Percentiles rank a stretch among this genome's conserved stretches.
phyloP scores from a whole-genome alignment of 148 eudicot genomes.

The Amaranthus hypochondriacus region DNA sequence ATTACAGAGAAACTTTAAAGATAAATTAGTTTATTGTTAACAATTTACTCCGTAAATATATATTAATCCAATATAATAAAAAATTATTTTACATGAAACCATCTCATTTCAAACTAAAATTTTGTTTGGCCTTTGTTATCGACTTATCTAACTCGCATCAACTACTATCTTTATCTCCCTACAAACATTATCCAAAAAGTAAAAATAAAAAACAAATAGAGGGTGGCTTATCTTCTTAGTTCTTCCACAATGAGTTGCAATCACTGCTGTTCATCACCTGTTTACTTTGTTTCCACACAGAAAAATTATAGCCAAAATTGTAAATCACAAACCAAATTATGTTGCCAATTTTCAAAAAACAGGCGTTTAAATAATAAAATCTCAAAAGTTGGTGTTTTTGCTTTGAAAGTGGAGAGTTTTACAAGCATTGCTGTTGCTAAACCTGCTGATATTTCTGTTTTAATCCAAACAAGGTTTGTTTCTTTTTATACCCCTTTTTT shows the following conservation, averaged over 20 bases:
- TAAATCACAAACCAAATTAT: background rate
- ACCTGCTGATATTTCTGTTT: conserved; percentile 18
- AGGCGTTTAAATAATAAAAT: background rate
- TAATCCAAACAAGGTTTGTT: conserved; percentile 17
- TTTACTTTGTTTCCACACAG: background rate
- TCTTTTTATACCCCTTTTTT: background rate
- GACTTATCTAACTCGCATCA: background rate
- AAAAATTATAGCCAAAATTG: background rate
- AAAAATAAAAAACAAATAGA: conserved; percentile 2
- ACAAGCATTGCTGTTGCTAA: conserved; percentile 23
- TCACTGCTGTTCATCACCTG: conserved; percentile 15
- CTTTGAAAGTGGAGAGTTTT: conserved; percentile 16
- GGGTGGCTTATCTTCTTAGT: background rate
- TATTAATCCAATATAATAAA: too few species aligned
- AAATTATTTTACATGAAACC: too few species aligned
- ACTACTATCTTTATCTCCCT: background rate
- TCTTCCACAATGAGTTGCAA: conserved; percentile 20
- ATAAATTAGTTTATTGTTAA: too few species aligned
- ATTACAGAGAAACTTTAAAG: too few species aligned
- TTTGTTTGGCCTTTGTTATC: background rate
- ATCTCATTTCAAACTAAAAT: too few species aligned
- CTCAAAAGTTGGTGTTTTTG: background rate
- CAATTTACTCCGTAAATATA: too few species aligned
- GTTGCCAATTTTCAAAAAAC: background rate
- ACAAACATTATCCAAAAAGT: conserved; percentile 3